Evolutionary conservation across 805 yeast genomes (phyloP), one percentile per base, ranked within the genome.

Genomic region (Candida nemodendra): DNA sequence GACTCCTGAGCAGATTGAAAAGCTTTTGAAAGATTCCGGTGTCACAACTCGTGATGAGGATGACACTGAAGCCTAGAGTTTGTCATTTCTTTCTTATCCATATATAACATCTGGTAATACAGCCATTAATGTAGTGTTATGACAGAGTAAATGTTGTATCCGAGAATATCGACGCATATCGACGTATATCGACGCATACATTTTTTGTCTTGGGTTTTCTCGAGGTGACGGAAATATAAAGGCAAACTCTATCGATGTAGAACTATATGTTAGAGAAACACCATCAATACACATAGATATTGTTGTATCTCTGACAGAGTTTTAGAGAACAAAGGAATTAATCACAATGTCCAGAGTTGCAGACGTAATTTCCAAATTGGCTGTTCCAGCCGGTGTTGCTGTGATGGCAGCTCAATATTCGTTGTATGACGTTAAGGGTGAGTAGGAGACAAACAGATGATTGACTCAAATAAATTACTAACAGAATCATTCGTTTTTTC

Each of bases 341-440:
- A 8, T 26, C 28, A 50, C 9, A 11, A 68, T 69, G 74, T 68
- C 74, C 7, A 59, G 64, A 54, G 38, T 63, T 19, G 69, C 68
- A 24, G 72, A 68, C 34, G 36, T 58, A 16, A 55, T 69, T 42
- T 64, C 74, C 27, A 64, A 55, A 51, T 61, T 85, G 41, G 91
- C 91, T 3, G 61, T 83, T 24, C 93, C 93, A 8, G 73, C 75
- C 3, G 90, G 90, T 54, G 57, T 81, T 11, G 81, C 84, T 15
- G 60, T 81, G 35, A 71, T 87, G 25, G 80, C 84, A 9, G 84
- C 82, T 7, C 91, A 88, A 58, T 78, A 84, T 53, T 81, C 97
- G 19, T 70, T 93, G 66, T 93, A 88, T 61, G 98, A 93, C 58
- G 99, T 93, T 26, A 81, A 84, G 58, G 99, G 52, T 47, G 38